phyloP scores from a whole-genome alignment of 441 rosid species.

The Raphanus hybrid region DNA sequence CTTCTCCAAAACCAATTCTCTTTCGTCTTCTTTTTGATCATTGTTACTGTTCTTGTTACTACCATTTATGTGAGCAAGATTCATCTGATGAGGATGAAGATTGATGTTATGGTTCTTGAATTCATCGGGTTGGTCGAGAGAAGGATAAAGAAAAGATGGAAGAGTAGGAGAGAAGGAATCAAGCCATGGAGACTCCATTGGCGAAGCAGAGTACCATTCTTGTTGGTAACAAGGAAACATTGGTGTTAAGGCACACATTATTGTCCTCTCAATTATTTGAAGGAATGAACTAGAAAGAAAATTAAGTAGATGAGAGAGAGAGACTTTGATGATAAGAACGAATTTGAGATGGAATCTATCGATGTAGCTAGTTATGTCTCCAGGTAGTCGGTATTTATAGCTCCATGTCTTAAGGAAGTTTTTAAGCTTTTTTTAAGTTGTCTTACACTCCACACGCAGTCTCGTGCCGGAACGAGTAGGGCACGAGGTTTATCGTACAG shows the following conservation, averaged over 20 bases:
- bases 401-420: conserved; percentile 13
- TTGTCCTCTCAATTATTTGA: background rate
- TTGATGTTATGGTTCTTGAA: conserved; percentile 22
- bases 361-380: conserved; percentile 23
- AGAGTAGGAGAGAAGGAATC: conserved; percentile 29
- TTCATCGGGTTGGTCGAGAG: conserved; percentile 20
- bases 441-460: conserved; percentile 40
- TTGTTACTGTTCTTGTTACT: conserved; percentile 17
- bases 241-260: conserved; percentile 34
- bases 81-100: conserved; percentile 16
- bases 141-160: conserved; percentile 34
- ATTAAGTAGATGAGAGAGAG: background rate
- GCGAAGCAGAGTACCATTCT: conserved; percentile 32
- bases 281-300: conserved; percentile 15
- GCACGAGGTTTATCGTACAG: conserved; percentile 36
- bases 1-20: conserved; percentile 43
- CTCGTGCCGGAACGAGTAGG: conserved; percentile 44
- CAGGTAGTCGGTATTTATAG: conserved; percentile 32
- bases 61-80: conserved; percentile 21
- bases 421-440: conserved; percentile 28
- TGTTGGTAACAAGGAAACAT: conserved; percentile 30
- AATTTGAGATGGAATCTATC: conserved; percentile 18
- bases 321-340: conserved; percentile 30
- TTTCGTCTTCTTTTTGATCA: conserved; percentile 16
- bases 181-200: conserved; percentile 38